Conservation (phyloP, 2,329 filamentous ascomycete species). For the Raffaelea arxii region DNA sequence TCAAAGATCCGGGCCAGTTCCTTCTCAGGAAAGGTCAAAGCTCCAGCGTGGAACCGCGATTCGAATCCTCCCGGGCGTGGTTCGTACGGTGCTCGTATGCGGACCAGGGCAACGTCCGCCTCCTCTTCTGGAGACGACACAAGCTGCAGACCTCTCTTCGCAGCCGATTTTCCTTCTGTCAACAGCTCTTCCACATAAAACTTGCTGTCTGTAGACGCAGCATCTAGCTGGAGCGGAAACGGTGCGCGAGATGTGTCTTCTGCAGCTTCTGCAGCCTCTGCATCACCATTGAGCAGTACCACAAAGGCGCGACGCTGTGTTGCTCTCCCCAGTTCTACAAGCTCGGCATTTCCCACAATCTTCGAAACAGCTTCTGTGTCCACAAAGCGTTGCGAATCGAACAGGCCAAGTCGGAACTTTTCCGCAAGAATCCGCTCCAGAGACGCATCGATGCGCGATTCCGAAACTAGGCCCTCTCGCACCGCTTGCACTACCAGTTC, state of each 20-base stretch:
- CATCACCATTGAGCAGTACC: not conserved
- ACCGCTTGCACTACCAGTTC: conserved; percentile 40
- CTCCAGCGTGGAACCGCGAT: conserved; percentile 26
- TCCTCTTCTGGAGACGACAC: conserved; percentile 26
- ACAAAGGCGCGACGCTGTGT: conserved; percentile 17
- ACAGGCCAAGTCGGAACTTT: conserved; percentile 41
- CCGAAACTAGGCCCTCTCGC: conserved; percentile 26
- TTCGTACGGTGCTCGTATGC: conserved; percentile 28
- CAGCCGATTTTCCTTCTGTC: not conserved
- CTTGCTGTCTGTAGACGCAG: conserved; percentile 1
- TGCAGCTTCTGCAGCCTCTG: too few relatives aligned
- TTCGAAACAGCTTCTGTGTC: conserved; percentile 30
- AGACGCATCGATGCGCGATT: conserved; percentile 34
- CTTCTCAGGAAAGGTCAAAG: conserved; percentile 1
- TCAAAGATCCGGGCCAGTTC: conserved; percentile 13
- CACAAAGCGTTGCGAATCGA: conserved; percentile 37
- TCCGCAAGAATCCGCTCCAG: conserved; percentile 35
- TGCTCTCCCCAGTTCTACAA: conserved; percentile 25
- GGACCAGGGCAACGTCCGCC: conserved; percentile 30
- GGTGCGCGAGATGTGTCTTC: too few relatives aligned
- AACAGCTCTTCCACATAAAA: conserved; percentile 9
- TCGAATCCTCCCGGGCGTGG: conserved; percentile 32
- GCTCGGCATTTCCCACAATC: conserved; percentile 34
- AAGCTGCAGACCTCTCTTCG: conserved; percentile 13
- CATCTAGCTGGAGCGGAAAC: not conserved